Percentiles rank a stretch among this genome's conserved stretches.
phyloP scores from a whole-genome alignment of 768 basidiomycete genomes.

The Atractiella rhizophila region DNA sequence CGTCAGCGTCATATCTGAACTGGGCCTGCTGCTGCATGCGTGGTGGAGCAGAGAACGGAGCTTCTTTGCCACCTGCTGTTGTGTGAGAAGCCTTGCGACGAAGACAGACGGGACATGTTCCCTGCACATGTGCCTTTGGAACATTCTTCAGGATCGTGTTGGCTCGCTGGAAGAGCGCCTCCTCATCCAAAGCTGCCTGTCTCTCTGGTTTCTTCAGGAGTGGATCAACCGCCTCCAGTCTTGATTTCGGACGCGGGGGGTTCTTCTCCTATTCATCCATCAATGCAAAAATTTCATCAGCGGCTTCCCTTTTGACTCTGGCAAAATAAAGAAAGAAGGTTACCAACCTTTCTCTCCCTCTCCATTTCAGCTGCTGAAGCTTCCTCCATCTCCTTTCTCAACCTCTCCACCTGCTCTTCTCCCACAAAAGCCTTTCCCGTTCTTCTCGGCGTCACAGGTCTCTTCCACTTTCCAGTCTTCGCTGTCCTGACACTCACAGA shows the following conservation, averaged over 20 bases:
- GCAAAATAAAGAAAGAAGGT: no score
- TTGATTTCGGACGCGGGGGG: no score
- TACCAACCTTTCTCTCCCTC: constrained; percentile 2
- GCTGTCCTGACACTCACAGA: neutral
- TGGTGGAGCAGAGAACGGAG: neutral
- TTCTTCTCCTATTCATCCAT: no score
- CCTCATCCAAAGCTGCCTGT: constrained; percentile 1
- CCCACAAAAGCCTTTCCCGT: neutral
- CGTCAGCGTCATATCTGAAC: neutral
- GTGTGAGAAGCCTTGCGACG: constrained; percentile 15
- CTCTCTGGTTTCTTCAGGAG: neutral
- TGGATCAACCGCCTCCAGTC: neutral
- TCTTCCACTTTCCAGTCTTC: neutral
- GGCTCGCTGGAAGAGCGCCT: constrained; percentile 47
- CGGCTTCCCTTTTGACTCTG: no score
- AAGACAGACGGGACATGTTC: constrained; percentile 43
- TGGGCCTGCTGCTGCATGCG: neutral
- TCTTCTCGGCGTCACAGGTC: constrained; percentile 8
- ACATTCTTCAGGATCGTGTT: constrained; percentile 60
- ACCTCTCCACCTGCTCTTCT: neutral
- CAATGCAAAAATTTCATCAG: no score
- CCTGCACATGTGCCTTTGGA: constrained; percentile 41
- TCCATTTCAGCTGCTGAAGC: neutral
- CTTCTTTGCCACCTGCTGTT: neutral
- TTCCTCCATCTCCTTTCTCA: constrained; percentile 1